Evolutionary conservation across 257 asterid species (phyloP), one percentile per base, ranked within the genome.

Genomic region (Linaria vulgaris): DNA sequence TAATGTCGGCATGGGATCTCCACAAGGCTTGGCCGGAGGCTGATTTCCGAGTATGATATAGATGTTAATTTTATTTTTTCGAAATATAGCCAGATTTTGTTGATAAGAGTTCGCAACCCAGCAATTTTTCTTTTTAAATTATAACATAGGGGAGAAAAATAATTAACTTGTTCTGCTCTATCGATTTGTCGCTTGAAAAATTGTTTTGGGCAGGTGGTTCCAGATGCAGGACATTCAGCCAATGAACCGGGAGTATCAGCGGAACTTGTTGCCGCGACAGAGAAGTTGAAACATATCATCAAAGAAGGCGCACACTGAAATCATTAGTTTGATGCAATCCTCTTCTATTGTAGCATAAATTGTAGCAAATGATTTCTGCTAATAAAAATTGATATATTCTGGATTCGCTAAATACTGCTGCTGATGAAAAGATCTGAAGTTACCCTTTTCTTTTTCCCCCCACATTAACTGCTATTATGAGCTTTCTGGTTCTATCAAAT

Each of bases 1-100:
- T 89, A 85, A 89, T 85, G 95, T 92, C 99, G 17, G 99, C 99
- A 6, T 92, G 99, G 99, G 97, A 92, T 85, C 97, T 92, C 72
- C 99, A 89, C 63, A 92, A 87, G 76, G 96, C 88, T 72, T 92
- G 96, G 99, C 99, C 97, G 0, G 97, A 85, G 68, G 96, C 99
- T 68, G 95, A 85, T 74, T 80, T 92, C 56, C 72, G 75, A 54
- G 98, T 92, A 83, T 76, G 91, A 46, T 22, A 53, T 10, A 10
- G 9, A 12, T 2, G 23, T 37, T 9, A 19, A 9, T 10, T 1
- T 0, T n/a, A 31, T 43, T 58, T 58, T 30, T n/a, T 9, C 7
- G 12, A 34, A 1, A 37, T 30, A 30, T 30, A 30, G 10, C 41
- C 41, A 4, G 6, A 34, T 34, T 37, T n/a, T n/a, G n/a, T n/a